Percentiles rank a stretch among this genome's conserved stretches.
Conservation (phyloP, 352 stramenopile species). For the Globisporangium middletonii region DNA sequence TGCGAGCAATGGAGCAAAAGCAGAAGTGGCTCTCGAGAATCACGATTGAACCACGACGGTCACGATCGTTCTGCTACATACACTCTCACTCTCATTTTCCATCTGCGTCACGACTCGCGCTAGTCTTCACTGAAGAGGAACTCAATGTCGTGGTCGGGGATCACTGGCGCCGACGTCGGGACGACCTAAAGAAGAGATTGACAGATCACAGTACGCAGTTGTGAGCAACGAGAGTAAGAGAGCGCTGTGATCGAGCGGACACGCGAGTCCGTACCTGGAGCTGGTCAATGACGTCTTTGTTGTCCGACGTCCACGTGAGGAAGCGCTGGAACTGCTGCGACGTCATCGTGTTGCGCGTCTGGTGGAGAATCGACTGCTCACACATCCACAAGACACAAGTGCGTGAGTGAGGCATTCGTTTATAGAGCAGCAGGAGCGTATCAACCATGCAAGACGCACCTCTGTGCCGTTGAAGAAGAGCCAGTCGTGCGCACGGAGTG, state of each 20-base stretch:
- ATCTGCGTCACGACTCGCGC: no score
- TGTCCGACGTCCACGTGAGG: constrained; percentile 72
- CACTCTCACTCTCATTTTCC: neutral
- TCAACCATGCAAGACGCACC: constrained; percentile 22
- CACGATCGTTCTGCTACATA: no score
- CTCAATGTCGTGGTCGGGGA: constrained; percentile 47
- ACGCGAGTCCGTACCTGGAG: constrained; percentile 37
- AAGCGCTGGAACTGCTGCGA: constrained; percentile 81
- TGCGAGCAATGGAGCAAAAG: no score
- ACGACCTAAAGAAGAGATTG: constrained; percentile 31
- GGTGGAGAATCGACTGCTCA: constrained; percentile 62
- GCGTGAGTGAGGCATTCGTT: neutral
- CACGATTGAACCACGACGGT: no score
- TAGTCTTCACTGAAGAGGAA: constrained; percentile 82
- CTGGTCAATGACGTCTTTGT: constrained; percentile 60
- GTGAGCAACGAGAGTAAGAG: neutral
- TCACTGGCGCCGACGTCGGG: constrained; percentile 18
- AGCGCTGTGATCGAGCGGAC: neutral
- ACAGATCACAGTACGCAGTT: neutral
- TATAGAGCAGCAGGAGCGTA: neutral
- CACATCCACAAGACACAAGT: neutral
- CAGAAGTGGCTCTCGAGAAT: no score
- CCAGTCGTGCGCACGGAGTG: constrained; percentile 78
- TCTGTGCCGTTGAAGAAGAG: constrained; percentile 81
- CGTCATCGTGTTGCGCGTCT: constrained; percentile 75